phyloP scores from a whole-genome alignment of 2,329 filamentous ascomycete genomes.

The Amesomyces nigricolor region DNA sequence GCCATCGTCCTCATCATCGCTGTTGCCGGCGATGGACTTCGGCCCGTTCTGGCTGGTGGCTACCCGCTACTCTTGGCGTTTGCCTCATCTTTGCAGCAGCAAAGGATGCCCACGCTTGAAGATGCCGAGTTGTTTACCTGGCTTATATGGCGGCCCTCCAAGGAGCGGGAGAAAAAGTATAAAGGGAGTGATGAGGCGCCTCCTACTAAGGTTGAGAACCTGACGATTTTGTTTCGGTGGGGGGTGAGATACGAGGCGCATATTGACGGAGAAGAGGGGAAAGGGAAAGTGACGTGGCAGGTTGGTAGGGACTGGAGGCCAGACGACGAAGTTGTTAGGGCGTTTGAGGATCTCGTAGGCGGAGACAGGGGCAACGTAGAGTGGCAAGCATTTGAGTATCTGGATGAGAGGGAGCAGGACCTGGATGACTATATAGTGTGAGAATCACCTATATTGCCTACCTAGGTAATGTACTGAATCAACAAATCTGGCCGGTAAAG shows the following conservation, averaged over 20 bases:
- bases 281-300: conserved; percentile 9
- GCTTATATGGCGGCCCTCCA: conserved; percentile 14
- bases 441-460: neutral
- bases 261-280: conserved; percentile 1
- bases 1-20: too few relatives aligned
- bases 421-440: neutral
- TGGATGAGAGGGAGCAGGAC: conserved; percentile 1
- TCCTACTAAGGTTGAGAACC: neutral
- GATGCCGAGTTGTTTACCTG: conserved; percentile 15
- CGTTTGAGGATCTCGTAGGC: conserved; percentile 9
- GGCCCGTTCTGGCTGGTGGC: too few relatives aligned
- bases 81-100: conserved; percentile 8
- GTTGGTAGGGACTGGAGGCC: conserved; percentile 11
- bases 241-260: conserved; percentile 10
- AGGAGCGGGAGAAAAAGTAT: conserved; percentile 6
- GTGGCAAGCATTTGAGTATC: conserved; percentile 11
- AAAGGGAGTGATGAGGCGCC: conserved; percentile 12
- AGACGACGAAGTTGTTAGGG: neutral
- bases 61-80: conserved; percentile 15
- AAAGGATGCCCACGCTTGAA: conserved; percentile 7
- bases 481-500: neutral
- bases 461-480: neutral
- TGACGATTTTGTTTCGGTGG: conserved; percentile 9
- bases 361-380: conserved; percentile 7
- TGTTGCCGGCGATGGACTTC: too few relatives aligned